These are phyloP conservation scores for Antitrichia curtipendula DNA, from an alignment of 225 moss, liverwort and hornwort species.

Conservation along the genomic window DNA sequence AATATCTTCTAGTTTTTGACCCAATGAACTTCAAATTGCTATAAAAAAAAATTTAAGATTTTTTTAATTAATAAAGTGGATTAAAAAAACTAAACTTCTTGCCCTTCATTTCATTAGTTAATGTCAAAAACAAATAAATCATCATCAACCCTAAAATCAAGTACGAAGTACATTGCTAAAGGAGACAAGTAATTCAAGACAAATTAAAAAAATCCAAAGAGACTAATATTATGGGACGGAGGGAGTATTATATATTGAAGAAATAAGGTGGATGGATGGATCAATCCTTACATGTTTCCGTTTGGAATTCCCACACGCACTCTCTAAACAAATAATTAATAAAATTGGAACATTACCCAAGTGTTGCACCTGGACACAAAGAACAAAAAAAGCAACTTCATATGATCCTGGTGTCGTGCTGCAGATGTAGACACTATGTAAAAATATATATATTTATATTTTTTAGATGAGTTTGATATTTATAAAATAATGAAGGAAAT, in stretches of 20 bases:
- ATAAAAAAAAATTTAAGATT: neutral
- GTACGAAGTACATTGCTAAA: neutral
- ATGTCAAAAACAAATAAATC: neutral
- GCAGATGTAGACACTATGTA: too few species aligned
- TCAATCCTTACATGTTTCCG: too few species aligned
- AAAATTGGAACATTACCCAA: too few species aligned
- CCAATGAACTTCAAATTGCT: neutral
- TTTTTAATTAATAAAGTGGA: neutral
- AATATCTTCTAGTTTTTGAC: neutral
- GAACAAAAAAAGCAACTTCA: neutral
- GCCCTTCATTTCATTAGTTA: rapidly evolving
- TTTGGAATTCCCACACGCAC: too few species aligned
- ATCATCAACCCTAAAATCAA: neutral
- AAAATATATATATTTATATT: too few species aligned
- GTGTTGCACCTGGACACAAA: neutral
- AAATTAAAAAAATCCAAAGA: neutral
- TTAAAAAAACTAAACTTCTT: rapidly evolving
- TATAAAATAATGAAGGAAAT: too few species aligned
- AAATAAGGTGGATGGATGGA: neutral
- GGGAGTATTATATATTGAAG: neutral
- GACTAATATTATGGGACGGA: neutral
- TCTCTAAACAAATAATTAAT: too few species aligned
- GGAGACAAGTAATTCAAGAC: neutral
- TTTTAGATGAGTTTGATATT: too few species aligned
- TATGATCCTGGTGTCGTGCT: too few species aligned